Percentiles rank a stretch among this genome's conserved stretches.
phyloP scores from a whole-genome alignment of 1,139 yeast species.

The Nematodospora anomalae region DNA sequence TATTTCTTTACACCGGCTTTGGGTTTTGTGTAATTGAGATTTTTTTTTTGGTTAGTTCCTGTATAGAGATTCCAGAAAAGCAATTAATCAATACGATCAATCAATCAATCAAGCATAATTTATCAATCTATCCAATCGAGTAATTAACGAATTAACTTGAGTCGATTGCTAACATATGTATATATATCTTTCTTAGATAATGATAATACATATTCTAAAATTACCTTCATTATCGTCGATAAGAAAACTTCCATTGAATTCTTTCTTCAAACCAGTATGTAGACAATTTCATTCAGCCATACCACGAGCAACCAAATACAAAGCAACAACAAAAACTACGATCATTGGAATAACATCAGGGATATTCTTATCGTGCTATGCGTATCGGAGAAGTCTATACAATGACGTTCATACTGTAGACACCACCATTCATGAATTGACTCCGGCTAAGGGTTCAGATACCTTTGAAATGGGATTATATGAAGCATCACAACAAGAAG shows the following conservation, averaged over 20 bases:
- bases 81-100: too few relatives aligned
- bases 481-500: constrained; percentile 59
- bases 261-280: neutral
- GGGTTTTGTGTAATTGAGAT: too few relatives aligned
- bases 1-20: too few relatives aligned
- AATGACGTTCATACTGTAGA: constrained; percentile 39
- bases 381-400: constrained; percentile 12
- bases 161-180: too few relatives aligned
- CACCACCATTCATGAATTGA: constrained; percentile 35
- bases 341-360: constrained; percentile 10
- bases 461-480: constrained; percentile 71
- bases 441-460: constrained; percentile 50
- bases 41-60: too few relatives aligned
- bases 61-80: neutral
- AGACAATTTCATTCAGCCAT: constrained; percentile 2
- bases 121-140: too few relatives aligned
- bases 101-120: too few relatives aligned
- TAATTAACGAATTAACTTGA: too few relatives aligned
- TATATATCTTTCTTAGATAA: too few relatives aligned
- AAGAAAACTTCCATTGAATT: constrained; percentile 2
- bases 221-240: too few relatives aligned
- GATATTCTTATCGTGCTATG: constrained; percentile 2
- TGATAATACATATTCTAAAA: neutral
- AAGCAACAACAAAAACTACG: constrained; percentile 1
- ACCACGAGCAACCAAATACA: constrained; percentile 1